Base-by-base conservation (phyloP, 2,329 filamentous ascomycete genomes). In the Leptoxyphium fumago region DNA sequence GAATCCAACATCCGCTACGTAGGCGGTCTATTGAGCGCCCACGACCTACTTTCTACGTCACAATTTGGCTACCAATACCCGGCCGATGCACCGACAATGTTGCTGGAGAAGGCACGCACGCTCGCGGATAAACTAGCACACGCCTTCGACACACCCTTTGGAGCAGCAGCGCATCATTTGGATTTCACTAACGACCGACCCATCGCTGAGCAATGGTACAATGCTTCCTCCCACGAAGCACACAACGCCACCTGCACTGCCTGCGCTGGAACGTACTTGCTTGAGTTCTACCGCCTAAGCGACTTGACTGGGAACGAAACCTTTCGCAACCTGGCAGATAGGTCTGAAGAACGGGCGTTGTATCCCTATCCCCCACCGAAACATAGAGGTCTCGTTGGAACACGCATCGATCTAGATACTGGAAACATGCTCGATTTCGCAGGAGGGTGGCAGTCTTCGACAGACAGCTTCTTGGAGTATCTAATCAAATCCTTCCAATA, bases 1-100 rank as follows among this genome's bases (percentile, higher is more conserved):
- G 80, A 84, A 60, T 82, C 78, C 1, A 82, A 73, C 10, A 84
- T 84, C 46, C 73, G 80, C 36, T 84, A 84, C 55, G 69, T 84
- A 0, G 80, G 80, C 10, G 80, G 80, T 1, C 70, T 84, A 44
- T 55, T 84, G 44, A 73, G 75, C n/a, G 80, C 80, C 1, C 82
- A 82, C 55, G 80, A 84, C 54, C 59, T 84, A 4, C 15, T 36
- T 13, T 36, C 32, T 5, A 9, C 3, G 4, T 13, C 11, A 15
- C 15, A 4, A 36, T 4, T 36, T 36, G 15, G 32, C 3, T 13
- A 36, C 9, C 32, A 36, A 36, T 36, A 36, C 9, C 32, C 17
- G 82, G 76, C 52, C 68, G 68, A 44, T 47, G 53, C 34, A 64
- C 70, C 46, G 65, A 67, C 48, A 62, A 71, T 26, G 64, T 59